These are phyloP conservation scores for Calonectria multiphialidica DNA, from an alignment of 2,329 filamentous ascomycete species.

Conservation along the genomic window DNA sequence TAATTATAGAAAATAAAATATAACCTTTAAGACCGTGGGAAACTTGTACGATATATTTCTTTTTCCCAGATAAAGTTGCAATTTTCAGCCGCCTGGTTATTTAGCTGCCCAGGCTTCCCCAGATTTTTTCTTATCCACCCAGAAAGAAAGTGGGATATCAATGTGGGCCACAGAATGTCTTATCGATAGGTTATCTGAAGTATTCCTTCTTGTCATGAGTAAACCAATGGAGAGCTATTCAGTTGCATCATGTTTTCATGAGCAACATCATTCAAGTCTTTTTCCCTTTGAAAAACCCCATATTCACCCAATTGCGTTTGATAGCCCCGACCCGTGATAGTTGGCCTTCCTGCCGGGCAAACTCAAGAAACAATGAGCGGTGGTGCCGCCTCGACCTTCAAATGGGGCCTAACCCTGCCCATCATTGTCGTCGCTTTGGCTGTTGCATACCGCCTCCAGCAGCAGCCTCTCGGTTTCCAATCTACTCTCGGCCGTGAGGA, in stretches of 20 bases:
- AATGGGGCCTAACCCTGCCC: conserved; percentile 48
- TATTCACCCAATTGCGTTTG: neutral
- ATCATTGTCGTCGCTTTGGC: conserved; percentile 48
- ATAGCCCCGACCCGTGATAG: neutral
- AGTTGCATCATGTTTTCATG: neutral
- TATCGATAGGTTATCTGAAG: conserved; percentile 13
- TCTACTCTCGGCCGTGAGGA: conserved; percentile 11
- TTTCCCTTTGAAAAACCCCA: neutral
- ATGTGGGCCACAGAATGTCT: neutral
- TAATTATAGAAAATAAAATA: neutral
- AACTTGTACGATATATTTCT: no score
- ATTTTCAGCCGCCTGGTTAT: neutral
- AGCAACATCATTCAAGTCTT: neutral
- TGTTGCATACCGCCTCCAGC: conserved; percentile 46
- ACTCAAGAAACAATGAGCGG: conserved; percentile 24
- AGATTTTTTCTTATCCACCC: neutral
- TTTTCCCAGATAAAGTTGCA: neutral
- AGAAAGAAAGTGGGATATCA: neutral
- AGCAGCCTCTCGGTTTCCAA: conserved; percentile 36
- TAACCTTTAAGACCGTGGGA: no score
- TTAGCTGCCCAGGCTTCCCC: neutral
- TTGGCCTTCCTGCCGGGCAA: neutral
- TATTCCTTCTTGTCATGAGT: neutral
- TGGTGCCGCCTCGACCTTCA: conserved; percentile 26
- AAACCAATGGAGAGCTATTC: neutral